Conservation (phyloP, 106 monocot species). For the Dioscorea zingiberensis region DNA sequence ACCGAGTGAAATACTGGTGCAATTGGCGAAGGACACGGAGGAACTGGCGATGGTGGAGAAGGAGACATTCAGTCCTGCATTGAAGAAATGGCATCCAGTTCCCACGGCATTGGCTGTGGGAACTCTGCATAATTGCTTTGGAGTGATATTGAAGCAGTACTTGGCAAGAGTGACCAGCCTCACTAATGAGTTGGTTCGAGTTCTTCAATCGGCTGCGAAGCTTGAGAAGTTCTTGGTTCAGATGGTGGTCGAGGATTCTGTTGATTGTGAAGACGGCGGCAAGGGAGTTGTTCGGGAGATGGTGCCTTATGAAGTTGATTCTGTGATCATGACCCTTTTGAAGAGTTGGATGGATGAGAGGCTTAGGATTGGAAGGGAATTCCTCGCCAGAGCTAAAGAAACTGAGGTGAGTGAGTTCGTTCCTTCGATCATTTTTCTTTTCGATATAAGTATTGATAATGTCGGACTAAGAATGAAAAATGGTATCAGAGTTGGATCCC, state of each 20-base stretch:
- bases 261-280: slow-evolving; percentile 53
- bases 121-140: slow-evolving; percentile 77
- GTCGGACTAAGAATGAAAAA: too few relatives aligned
- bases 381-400: slow-evolving; percentile 63
- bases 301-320: slow-evolving; percentile 70
- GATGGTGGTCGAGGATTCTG: slow-evolving; percentile 65
- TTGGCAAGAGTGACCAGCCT: slow-evolving; percentile 34
- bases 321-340: slow-evolving; percentile 40
- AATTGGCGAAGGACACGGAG: slow-evolving; percentile 67
- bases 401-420: slow-evolving; percentile 43
- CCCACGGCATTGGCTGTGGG: slow-evolving; percentile 52
- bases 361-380: slow-evolving; percentile 51
- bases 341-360: slow-evolving; percentile 78
- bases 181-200: slow-evolving; percentile 51
- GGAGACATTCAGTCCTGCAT: slow-evolving; percentile 55
- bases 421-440: too few relatives aligned
- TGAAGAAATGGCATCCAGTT: slow-evolving; percentile 60
- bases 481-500: slow-evolving; percentile 69
- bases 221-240: slow-evolving; percentile 75
- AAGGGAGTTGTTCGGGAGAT: slow-evolving; percentile 64
- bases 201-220: slow-evolving; percentile 67
- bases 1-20: slow-evolving; percentile 28
- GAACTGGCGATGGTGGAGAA: slow-evolving; percentile 57
- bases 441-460: too few relatives aligned
- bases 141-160: slow-evolving; percentile 68